Conservation (phyloP, 148 eudicot species). For the Talinum fruticosum region DNA sequence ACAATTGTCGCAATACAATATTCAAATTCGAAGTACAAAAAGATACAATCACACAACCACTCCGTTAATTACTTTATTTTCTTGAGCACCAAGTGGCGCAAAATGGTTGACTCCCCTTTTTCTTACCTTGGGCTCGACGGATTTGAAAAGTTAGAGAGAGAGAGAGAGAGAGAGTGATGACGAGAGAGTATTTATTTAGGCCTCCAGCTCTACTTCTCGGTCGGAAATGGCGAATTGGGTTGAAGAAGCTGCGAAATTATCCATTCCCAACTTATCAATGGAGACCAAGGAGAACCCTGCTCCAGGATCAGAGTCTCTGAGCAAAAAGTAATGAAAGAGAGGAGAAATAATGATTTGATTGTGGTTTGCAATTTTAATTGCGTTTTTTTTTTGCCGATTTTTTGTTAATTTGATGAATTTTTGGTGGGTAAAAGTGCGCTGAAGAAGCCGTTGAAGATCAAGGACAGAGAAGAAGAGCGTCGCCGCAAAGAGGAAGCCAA, state of each 20-base stretch:
- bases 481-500: conserved; percentile 53
- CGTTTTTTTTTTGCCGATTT: not conserved
- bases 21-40: too few species aligned
- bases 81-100: too few species aligned
- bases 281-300: conserved; percentile 5
- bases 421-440: conserved; percentile 31
- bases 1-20: too few species aligned
- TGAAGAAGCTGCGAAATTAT: conserved; percentile 19
- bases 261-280: conserved; percentile 18
- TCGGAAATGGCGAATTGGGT: conserved; percentile 19
- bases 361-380: not conserved
- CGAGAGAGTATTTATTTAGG: too few species aligned
- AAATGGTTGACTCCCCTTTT: too few species aligned
- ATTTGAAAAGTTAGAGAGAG: too few species aligned
- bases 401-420: not conserved
- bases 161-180: too few species aligned
- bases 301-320: conserved; percentile 28
- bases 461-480: conserved; percentile 58
- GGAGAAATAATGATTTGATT: too few species aligned
- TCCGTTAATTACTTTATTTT: too few species aligned
- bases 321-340: conserved; percentile 29
- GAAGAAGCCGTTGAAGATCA: conserved; percentile 49
- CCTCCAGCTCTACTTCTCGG: not conserved
- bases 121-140: too few species aligned
- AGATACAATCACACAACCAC: too few species aligned